A percentile compares a stretch with the other conserved stretches of the same genome.
Evolutionary conservation across 768 basidiomycete species (phyloP).

Genomic region (Sistotremastrum niveocremeum): DNA sequence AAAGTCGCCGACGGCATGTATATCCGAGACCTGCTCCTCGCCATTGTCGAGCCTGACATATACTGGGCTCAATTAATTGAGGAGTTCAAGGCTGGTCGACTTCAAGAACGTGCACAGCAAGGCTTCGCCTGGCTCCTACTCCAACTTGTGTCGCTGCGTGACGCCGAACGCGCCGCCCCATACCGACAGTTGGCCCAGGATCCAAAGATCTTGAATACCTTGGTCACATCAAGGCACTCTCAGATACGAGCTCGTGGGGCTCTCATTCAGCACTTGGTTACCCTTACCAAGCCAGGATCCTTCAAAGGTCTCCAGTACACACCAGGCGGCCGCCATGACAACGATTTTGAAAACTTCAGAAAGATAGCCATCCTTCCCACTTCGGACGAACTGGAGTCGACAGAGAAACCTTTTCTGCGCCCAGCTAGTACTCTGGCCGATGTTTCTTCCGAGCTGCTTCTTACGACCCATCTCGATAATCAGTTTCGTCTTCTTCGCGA

Average conservation of each 20-base stretch:
- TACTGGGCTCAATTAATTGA: constrained; percentile 28
- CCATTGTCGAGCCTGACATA: constrained; percentile 35
- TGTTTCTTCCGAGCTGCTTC: constrained; percentile 19
- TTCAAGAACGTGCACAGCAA: constrained; percentile 19
- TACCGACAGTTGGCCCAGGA: constrained; percentile 28
- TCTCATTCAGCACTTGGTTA: constrained; percentile 27
- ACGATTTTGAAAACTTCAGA: constrained; percentile 49
- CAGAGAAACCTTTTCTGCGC: constrained; percentile 34
- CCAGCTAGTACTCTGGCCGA: constrained; percentile 31
- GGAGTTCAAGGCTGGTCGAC: constrained; percentile 7
- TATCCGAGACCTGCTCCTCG: constrained; percentile 24
- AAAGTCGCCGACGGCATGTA: constrained; percentile 28
- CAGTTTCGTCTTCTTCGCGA: constrained; percentile 54
- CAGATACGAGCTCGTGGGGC: constrained; percentile 19
- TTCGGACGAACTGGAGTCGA: constrained; percentile 38
- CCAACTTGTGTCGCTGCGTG: constrained; percentile 30
- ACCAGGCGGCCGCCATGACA: constrained; percentile 59
- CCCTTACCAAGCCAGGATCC: constrained; percentile 13
- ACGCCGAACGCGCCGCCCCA: constrained; percentile 14
- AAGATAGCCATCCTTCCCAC: constrained; percentile 52
- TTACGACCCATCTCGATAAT: constrained; percentile 44
- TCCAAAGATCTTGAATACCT: constrained; percentile 14
- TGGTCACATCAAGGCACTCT: constrained; percentile 12
- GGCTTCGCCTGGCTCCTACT: constrained; percentile 37
- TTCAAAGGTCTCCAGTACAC: constrained; percentile 14